These are phyloP conservation scores for Cladophialophora immunda DNA, from an alignment of 2,329 filamentous ascomycete species.

Conservation along the genomic window DNA sequence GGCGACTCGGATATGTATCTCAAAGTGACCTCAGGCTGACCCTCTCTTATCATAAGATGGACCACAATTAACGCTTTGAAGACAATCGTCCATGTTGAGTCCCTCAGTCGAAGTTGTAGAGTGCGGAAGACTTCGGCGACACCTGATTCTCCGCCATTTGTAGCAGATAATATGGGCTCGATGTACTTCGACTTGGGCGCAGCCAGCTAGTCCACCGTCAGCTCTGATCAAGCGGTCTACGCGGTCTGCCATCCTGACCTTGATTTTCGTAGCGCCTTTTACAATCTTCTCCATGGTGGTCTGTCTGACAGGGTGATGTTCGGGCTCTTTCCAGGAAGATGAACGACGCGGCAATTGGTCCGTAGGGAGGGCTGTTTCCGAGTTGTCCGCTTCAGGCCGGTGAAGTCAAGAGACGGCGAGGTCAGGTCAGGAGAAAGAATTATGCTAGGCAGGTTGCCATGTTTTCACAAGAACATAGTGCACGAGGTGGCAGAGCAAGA, in stretches of 20 bases:
- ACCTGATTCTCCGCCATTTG: conserved; percentile 91
- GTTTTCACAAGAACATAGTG: conserved; percentile 22
- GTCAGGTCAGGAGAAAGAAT: conserved; percentile 4
- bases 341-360: not conserved
- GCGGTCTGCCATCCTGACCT: conserved; percentile 67
- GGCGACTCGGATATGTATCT: conserved; percentile 83
- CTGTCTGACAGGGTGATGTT: not conserved
- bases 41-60: conserved; percentile 97
- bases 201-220: conserved; percentile 71
- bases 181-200: conserved; percentile 99
- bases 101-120: conserved; percentile 84
- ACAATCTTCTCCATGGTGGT: conserved; percentile 95
- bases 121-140: conserved; percentile 96
- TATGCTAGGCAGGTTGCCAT: conserved; percentile 22
- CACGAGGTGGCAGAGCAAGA: conserved; percentile 10
- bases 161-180: conserved; percentile 95
- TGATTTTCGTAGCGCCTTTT: conserved; percentile 98
- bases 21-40: conserved; percentile 86
- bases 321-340: not conserved
- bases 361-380: conserved; percentile 1
- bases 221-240: conserved; percentile 20
- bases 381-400: conserved; percentile 7
- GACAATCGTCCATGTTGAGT: conserved; percentile 99
- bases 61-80: conserved; percentile 97
- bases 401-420: conserved; percentile 12